Conservation (phyloP, 1,284 basidiomycete species). For the Cystobasidium pallidum region DNA sequence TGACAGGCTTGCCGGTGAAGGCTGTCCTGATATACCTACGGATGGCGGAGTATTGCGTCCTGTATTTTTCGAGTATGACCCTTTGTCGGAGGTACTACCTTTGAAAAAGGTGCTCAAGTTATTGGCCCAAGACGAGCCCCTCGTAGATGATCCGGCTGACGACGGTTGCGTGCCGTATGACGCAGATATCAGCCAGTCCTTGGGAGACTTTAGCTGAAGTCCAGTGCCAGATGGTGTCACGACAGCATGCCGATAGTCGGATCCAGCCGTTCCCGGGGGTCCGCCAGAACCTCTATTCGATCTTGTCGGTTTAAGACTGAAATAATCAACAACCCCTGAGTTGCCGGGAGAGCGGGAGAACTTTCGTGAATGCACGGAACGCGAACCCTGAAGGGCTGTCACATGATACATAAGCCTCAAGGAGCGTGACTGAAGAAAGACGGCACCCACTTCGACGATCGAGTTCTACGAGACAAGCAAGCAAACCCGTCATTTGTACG, state of each 20-base stretch:
- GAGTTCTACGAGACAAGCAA: slow-evolving; percentile 65
- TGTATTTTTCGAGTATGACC: background rate
- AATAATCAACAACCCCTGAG: slow-evolving; percentile 24
- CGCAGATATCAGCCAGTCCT: slow-evolving; percentile 33
- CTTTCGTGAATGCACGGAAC: slow-evolving; percentile 3
- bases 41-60: slow-evolving; percentile 30
- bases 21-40: slow-evolving; percentile 4
- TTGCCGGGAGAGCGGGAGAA: slow-evolving; percentile 20
- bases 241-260: slow-evolving; percentile 3
- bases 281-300: background rate
- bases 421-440: background rate
- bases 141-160: slow-evolving; percentile 33
- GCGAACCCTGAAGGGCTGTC: slow-evolving; percentile 13
- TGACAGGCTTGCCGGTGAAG: slow-evolving; percentile 17
- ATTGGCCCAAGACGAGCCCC: slow-evolving; percentile 43
- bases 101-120: slow-evolving; percentile 41
- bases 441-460: slow-evolving; percentile 34
- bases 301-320: slow-evolving; percentile 29
- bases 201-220: slow-evolving; percentile 37
- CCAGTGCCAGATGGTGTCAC: slow-evolving; percentile 8
- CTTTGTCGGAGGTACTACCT: slow-evolving; percentile 6
- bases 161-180: slow-evolving; percentile 41
- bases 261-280: background rate
- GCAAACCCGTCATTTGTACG: slow-evolving; percentile 78
- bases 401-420: background rate